Percentiles rank a stretch among this genome's conserved stretches.
These are phyloP conservation scores for Megacollybia marginata DNA, from an alignment of 768 basidiomycete genomes.

Conservation along the genomic window DNA sequence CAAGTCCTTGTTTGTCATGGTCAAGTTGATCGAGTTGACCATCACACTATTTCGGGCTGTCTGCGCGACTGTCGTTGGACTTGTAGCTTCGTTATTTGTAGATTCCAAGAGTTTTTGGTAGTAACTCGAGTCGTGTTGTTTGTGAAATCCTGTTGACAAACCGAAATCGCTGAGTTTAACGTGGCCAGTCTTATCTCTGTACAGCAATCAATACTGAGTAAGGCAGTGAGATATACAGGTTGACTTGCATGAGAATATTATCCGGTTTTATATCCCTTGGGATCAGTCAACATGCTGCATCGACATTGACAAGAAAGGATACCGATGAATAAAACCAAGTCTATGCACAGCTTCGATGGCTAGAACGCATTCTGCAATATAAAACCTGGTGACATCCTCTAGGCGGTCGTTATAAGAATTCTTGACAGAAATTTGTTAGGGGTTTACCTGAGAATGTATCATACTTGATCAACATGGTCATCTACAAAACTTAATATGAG, in stretches of 20 bases:
- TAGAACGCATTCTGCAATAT: constrained; percentile 96
- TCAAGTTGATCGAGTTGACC: constrained; percentile 95
- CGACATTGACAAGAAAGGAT: background rate
- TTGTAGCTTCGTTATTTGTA: constrained; percentile 37
- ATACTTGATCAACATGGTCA: constrained; percentile 99
- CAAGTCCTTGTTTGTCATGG: constrained; percentile 87
- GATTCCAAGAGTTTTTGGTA: constrained; percentile 84
- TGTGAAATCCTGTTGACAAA: constrained; percentile 98
- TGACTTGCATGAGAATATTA: constrained; percentile 62
- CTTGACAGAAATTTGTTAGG: no score
- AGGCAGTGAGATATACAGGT: constrained; percentile 31
- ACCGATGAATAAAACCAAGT: constrained; percentile 97
- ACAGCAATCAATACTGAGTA: constrained; percentile 1
- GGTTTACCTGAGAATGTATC: constrained; percentile 64
- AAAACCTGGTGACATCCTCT: constrained; percentile 96
- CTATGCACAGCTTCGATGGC: constrained; percentile 98
- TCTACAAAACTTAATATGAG: constrained; percentile 18
- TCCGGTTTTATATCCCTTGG: constrained; percentile 96
- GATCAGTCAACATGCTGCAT: background rate
- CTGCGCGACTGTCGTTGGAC: constrained; percentile 33
- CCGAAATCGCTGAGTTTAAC: constrained; percentile 98
- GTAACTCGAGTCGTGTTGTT: constrained; percentile 93
- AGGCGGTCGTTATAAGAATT: constrained; percentile 24
- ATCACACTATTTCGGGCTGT: constrained; percentile 85
- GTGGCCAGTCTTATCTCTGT: constrained; percentile 85